Base-by-base conservation (phyloP, 371 early-diverging fungal genomes). In the Nematocida ironsii region DNA sequence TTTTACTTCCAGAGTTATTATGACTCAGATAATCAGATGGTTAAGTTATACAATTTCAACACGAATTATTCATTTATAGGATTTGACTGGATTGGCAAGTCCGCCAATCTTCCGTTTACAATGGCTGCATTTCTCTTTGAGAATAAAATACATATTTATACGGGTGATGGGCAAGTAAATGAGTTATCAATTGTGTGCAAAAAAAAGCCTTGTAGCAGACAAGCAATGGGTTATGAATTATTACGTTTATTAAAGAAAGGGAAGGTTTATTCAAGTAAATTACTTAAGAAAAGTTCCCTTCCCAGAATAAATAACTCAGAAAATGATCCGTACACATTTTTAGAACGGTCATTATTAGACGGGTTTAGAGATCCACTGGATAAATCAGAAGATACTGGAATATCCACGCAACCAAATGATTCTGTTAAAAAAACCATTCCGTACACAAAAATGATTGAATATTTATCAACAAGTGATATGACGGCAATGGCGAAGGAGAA, bases 11-110 rank as follows among this genome's bases (percentile, higher is more conserved):
- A 78, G 48, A 78, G 42, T 50, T 5, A 5, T 5, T 33, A 16
- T n/a, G 60, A 9, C 11, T 25, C n/a, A 7, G 58, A 57, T 1
- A 48, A 60, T 52, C 16, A 60, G 13, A 18, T 54, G 6, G n/a
- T 60, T 11, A 69, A 48, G 20, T 5, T 33, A 13, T 72, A 57
- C 47, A 42, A 57, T 11, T 70, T 78, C 69, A 52, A 56, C n/a
- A 27, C 39, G 27, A 16, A 7, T 9, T 50, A 69, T 9, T 52
- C 6, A 0, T 45, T 78, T 44, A 9, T 68, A 18, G 57, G 69
- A 0, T 78, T 78, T 78, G 80, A 78, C 58, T 78, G 80, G 80
- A 9, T 16, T 45, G 72, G 80, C 5, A 47, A 50, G 50, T 33
- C 11, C 1, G 27, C 6, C 1, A 60, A 44, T 27, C 27, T 9